Evolutionary conservation across 208 protist genomes (phyloP), one percentile per base, ranked within the genome.

Genomic region (Trypanosomatidae sp.): DNA sequence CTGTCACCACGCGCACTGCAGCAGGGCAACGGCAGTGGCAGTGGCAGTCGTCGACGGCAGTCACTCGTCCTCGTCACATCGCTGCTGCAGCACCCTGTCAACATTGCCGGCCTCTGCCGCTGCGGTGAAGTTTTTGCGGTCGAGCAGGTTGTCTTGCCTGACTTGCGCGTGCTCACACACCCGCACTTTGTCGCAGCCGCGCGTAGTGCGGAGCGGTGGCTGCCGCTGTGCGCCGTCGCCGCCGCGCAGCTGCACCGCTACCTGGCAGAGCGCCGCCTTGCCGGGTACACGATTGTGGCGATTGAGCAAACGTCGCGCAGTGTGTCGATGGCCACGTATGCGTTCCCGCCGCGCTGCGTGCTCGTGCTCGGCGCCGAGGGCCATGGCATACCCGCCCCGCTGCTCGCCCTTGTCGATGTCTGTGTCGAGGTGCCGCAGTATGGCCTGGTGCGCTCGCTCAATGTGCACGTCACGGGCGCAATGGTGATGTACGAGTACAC

Each of bases 371-470:
- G 89, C 1, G 66, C 76, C 22, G 89, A 96, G 51, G 81, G 84
- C 0, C 78, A 93, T 43, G 89, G 89, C 37, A 76, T 96, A 33
- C 84, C 89, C 20, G 78, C 80, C 16, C 56, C 76, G 28, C 47
- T 90, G 6, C 54, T 94, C 4, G 70, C 71, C 10, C 13, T 86
- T 24, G 51, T 94, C 13, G 89, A 96, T 54, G 66, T 78, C 7
- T 93, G 83, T 54, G 76, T 96, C 1, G 85, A 94, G 58, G 91
- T 96, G 27, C 86, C 89, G 27, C 89, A 96, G 60, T 92, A 83
- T 43, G 89, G 89, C 7, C 52, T 94, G 1, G 91, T 94, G 25
- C 80, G 84, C 33, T 93, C 80, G 3, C 61, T 94, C 15, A 96
- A 96, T 48, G 89, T 96, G 28, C 89, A 96, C 56, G 89, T 96